A percentile compares a stretch with the other conserved stretches of the same genome.
These are phyloP conservation scores for Uncinocarpus reesii DNA, from an alignment of 2,329 filamentous ascomycete species.

Conservation along the genomic window DNA sequence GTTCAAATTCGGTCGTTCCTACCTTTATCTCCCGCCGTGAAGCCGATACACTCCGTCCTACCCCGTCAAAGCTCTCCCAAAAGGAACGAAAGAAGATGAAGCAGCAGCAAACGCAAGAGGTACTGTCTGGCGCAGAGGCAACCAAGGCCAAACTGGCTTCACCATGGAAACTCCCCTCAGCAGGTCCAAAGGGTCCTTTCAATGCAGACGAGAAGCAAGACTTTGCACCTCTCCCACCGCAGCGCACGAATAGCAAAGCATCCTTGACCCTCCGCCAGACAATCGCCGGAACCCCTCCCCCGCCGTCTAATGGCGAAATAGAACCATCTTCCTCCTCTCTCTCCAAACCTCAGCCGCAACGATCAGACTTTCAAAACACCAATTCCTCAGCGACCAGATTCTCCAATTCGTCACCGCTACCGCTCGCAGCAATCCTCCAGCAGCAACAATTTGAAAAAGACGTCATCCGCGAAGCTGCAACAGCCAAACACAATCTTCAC, in stretches of 20 bases:
- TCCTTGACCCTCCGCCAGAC: constrained; percentile 54
- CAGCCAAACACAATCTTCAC: constrained; percentile 73
- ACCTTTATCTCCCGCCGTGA: constrained; percentile 34
- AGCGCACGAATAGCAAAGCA: constrained; percentile 29
- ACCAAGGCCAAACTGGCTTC: constrained; percentile 30
- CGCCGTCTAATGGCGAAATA: not conserved
- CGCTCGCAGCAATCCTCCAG: constrained; percentile 77
- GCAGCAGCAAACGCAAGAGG: constrained; percentile 50
- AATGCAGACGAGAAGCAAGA: constrained; percentile 4
- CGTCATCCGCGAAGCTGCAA: constrained; percentile 64
- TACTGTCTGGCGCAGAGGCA: constrained; percentile 26
- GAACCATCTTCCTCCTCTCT: not conserved
- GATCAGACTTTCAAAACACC: constrained; percentile 34
- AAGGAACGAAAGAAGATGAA: constrained; percentile 82
- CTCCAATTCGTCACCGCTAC: constrained; percentile 57
- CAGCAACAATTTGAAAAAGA: constrained; percentile 80
- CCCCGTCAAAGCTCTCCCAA: constrained; percentile 63
- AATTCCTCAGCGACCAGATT: constrained; percentile 24
- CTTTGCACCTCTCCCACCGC: constrained; percentile 13
- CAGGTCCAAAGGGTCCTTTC: constrained; percentile 17
- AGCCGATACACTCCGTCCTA: constrained; percentile 27
- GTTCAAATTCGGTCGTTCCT: constrained; percentile 41
- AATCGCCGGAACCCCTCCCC: constrained; percentile 38
- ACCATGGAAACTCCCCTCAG: constrained; percentile 56
- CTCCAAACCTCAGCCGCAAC: constrained; percentile 32